phyloP scores from a whole-genome alignment of 345 rosid species.

The Pugionium dolabratum region DNA sequence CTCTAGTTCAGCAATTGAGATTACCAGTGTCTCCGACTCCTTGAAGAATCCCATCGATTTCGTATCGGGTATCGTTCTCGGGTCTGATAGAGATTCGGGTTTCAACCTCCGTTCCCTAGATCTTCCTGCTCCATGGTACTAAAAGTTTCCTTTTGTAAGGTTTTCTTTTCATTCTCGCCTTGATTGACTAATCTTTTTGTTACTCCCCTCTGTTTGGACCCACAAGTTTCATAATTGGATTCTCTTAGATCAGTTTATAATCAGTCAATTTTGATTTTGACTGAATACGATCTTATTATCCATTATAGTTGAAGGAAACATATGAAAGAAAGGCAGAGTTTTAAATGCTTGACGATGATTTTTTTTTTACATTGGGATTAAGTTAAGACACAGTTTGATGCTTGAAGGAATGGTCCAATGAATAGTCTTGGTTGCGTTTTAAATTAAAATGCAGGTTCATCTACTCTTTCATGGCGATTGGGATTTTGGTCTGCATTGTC shows the following conservation, averaged over 20 bases:
- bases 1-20: conserved; percentile 26
- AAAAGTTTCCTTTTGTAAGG: conserved; percentile 27
- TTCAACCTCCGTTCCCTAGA: conserved; percentile 52
- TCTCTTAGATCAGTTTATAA: neutral
- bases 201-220: neutral
- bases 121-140: conserved; percentile 93
- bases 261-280: conserved; percentile 6
- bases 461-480: conserved; percentile 88
- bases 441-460: conserved; percentile 74
- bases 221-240: neutral
- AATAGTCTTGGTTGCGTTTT: conserved; percentile 4
- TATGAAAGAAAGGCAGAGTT: conserved; percentile 7
- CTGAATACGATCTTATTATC: neutral
- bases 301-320: neutral
- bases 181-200: neutral
- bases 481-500: conserved; percentile 66
- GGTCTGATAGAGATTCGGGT: conserved; percentile 45
- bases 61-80: conserved; percentile 45
- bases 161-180: neutral
- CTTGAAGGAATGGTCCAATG: conserved; percentile 7
- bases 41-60: conserved; percentile 32
- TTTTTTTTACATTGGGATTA: neutral
- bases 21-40: conserved; percentile 16
- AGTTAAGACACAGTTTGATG: conserved; percentile 15
- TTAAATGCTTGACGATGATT: conserved; percentile 2